phyloP scores from a whole-genome alignment of 176 grass and related monocot genomes.

The Aegilops sharonensis region DNA sequence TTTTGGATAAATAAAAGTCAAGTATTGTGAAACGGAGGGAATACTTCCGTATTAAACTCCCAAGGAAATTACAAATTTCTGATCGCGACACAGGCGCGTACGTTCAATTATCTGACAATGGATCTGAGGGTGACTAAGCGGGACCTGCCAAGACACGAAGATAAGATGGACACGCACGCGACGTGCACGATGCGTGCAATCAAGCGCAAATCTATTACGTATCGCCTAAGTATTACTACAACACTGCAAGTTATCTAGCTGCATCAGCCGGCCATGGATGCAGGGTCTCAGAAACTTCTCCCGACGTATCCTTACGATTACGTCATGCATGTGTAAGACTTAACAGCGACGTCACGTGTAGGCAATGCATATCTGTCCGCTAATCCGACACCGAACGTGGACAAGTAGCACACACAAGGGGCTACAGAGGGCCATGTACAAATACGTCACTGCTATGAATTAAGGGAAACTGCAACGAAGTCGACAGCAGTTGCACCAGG shows the following conservation, averaged over 20 bases:
- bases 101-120: background rate
- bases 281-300: background rate
- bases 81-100: background rate
- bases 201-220: background rate
- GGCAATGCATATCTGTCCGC: background rate
- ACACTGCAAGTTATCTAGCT: background rate
- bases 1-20: too few species aligned
- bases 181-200: background rate
- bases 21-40: too few species aligned
- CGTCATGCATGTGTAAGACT: background rate
- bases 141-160: background rate
- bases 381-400: background rate
- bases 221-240: background rate
- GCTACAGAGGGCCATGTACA: background rate
- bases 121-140: background rate
- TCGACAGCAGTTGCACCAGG: background rate
- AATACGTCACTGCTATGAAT: too few species aligned
- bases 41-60: too few species aligned
- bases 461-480: background rate
- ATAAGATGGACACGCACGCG: background rate
- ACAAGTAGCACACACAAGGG: background rate
- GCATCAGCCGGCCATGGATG: background rate
- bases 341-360: background rate
- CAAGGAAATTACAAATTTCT: background rate
- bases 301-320: background rate